Base-by-base conservation (phyloP, 2,329 filamentous ascomycete species). In the Colletotrichum lupini region DNA sequence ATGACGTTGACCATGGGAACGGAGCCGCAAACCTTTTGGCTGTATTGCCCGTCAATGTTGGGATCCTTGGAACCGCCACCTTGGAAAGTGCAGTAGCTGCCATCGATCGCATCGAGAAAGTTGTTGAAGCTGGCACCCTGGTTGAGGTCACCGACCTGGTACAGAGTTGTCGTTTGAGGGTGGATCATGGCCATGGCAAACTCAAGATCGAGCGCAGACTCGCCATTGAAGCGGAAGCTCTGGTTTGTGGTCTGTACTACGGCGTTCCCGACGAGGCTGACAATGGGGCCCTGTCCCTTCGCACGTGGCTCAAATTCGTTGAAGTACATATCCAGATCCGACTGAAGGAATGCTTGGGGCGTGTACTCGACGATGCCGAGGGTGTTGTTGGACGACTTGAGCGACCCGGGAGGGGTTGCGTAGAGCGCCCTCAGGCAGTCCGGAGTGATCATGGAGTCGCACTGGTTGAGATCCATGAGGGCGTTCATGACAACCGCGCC, bases 361-460 rank as follows among this genome's bases (percentile, higher is more conserved):
- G 81, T 84, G 67, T 86, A 86, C 75, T 90, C 87, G 49, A 88
- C 87, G 56, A 90, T 85, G 49, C 87, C 88, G 58, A 87, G 84
- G 28, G 82, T 84, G 77, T 90, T 89, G 73, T 81, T 81, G 19
- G 82, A 71, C 0, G 49, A 32, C 49, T 74, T 74, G 19, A 79
- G 79, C 3, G 77, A 80, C 16, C 83, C 84, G 16, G 82, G 76
- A 19, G 87, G 83, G 62, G 85, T 84, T 3, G 81, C 77, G 76
- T 87, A 88, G 24, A 89, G 80, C 5, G 87, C 84, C 56, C 84
- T 83, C 63, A 90, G 83, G 76, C 90, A 92, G 55, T 85, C 84
- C 0, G 89, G 88, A 0, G 89, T 91, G 75, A 92, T 90, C 77
- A 87, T 85, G 16, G 81, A 79, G 75, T 88, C 86, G 77, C 90